Evolutionary conservation across 2,329 filamentous ascomycete genomes (phyloP).

Genomic region (Calonectria honghensis): DNA sequence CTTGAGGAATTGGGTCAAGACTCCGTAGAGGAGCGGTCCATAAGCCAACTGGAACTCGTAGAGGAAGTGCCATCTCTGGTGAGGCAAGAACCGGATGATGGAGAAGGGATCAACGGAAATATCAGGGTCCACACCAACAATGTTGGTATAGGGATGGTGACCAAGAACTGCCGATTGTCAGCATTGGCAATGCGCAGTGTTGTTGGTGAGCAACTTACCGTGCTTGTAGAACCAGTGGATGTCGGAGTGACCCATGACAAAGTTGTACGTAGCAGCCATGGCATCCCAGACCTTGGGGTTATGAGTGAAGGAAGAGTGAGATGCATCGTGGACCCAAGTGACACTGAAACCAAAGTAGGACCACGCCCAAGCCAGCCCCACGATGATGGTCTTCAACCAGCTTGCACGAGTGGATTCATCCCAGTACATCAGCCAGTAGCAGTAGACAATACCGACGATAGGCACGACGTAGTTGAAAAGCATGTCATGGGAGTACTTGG

Average conservation of each 20-base stretch:
- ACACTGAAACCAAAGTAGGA: conserved; percentile 11
- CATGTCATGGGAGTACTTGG: conserved; percentile 25
- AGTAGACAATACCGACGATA: conserved; percentile 11
- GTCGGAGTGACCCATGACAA: conserved; percentile 10
- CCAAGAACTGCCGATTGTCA: neutral
- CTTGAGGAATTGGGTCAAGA: conserved; percentile 9
- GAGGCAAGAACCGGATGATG: neutral
- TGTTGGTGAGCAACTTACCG: neutral
- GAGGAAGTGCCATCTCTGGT: neutral
- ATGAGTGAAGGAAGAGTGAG: conserved; percentile 8
- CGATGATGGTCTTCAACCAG: neutral
- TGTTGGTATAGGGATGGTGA: conserved; percentile 18
- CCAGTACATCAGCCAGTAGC: conserved; percentile 21
- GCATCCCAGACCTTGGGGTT: conserved; percentile 12
- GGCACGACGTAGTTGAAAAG: conserved; percentile 13
- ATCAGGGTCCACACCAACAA: conserved; percentile 16
- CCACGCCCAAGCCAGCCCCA: conserved; percentile 4
- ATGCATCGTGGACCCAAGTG: conserved; percentile 15
- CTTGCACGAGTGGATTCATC: neutral
- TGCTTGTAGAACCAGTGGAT: conserved; percentile 20
- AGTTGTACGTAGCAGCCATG: conserved; percentile 16
- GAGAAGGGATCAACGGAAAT: conserved; percentile 18
- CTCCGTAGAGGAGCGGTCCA: neutral
- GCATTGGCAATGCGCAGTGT: neutral
- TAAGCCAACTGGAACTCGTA: conserved; percentile 19